Evolutionary conservation across 164 flowering plant species (phyloP).

Genomic region (Chimonanthus salicifolius): DNA sequence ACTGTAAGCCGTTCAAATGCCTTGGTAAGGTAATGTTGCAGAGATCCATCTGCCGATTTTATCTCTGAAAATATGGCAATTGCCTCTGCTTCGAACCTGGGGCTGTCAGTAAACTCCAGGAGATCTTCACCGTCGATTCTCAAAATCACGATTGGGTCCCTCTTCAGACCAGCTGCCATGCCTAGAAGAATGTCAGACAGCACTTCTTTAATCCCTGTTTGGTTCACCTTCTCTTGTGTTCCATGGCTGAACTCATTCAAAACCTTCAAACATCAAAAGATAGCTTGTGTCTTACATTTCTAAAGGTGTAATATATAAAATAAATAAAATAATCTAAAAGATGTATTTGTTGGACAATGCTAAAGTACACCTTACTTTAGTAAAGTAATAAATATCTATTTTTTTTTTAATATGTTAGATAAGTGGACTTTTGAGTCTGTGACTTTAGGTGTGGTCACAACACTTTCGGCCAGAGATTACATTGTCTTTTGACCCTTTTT

Average conservation of each 20-base stretch:
- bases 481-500: no score
- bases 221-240: slow-evolving; percentile 60
- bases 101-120: slow-evolving; percentile 51
- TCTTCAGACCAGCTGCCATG: slow-evolving; percentile 90
- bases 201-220: slow-evolving; percentile 67
- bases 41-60: slow-evolving; percentile 29
- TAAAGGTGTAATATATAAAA: no score
- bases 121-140: slow-evolving; percentile 95
- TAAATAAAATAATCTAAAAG: no score
- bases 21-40: slow-evolving; percentile 40
- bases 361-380: no score
- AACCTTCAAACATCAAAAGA: slow-evolving; percentile 38
- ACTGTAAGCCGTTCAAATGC: slow-evolving; percentile 65
- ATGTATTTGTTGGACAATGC: no score
- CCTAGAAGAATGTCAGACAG: slow-evolving; percentile 72
- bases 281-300: no score
- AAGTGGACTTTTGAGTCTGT: no score
- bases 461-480: no score
- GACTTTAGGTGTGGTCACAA: no score
- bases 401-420: neutral
- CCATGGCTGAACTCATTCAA: slow-evolving; percentile 83
- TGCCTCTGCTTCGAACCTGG: slow-evolving; percentile 59
- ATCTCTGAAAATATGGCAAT: slow-evolving; percentile 47
- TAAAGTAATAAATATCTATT: neutral
- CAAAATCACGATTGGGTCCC: slow-evolving; percentile 89